Conservation (phyloP, 1,284 basidiomycete species). For the Erythrobasidium hasegawianum region DNA sequence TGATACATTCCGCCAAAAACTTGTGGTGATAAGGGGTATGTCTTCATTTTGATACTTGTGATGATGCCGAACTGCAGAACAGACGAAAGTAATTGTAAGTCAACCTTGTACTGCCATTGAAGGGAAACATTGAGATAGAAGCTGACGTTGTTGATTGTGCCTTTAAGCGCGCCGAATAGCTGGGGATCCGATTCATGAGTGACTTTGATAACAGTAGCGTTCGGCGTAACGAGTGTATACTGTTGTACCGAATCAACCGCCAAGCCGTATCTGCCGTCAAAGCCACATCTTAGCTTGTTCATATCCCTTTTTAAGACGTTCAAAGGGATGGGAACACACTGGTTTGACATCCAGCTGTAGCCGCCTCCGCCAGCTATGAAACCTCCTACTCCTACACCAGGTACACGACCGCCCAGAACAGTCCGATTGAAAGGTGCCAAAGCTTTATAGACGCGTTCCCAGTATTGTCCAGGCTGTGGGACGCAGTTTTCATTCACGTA, state of each 20-base stretch:
- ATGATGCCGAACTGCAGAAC: slow-evolving; percentile 19
- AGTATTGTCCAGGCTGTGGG: slow-evolving; percentile 47
- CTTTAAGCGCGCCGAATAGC: slow-evolving; percentile 20
- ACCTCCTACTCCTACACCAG: slow-evolving; percentile 46
- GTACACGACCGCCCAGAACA: slow-evolving; percentile 57
- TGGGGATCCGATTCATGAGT: neutral
- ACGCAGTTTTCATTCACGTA: no score
- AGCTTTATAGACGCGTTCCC: slow-evolving; percentile 59
- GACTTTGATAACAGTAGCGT: slow-evolving; percentile 2
- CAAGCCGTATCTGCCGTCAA: slow-evolving; percentile 13
- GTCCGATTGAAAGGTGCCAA: slow-evolving; percentile 54
- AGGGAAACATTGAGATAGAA: no score
- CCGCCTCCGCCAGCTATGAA: slow-evolving; percentile 36
- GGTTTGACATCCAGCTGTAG: slow-evolving; percentile 34
- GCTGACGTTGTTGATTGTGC: slow-evolving; percentile 15
- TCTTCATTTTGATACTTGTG: slow-evolving; percentile 14
- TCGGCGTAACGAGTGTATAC: slow-evolving; percentile 15
- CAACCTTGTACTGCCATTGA: no score
- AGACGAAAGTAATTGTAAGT: no score
- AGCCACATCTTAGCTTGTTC: neutral
- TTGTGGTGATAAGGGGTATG: slow-evolving; percentile 1
- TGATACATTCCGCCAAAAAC: slow-evolving; percentile 4
- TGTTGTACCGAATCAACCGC: slow-evolving; percentile 7
- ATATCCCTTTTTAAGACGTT: no score
- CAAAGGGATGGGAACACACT: no score